A percentile compares a stretch with the other conserved stretches of the same genome.
Conservation (phyloP, 495 filamentous ascomycete species). For the Corynascus novoguineensis region DNA sequence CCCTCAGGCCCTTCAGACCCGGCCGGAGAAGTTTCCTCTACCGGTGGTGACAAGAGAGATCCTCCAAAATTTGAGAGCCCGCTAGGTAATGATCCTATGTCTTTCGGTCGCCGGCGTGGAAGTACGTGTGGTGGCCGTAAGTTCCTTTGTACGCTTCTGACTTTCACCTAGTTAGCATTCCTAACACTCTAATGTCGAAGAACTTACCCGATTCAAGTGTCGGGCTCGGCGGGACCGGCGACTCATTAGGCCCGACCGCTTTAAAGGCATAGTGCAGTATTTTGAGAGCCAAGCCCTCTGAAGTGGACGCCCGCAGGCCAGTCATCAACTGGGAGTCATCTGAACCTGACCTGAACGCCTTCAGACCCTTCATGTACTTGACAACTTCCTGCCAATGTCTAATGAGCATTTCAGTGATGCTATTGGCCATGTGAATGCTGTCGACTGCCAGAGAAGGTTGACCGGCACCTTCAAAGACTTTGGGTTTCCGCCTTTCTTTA, state of each 20-base stretch:
- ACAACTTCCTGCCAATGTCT: slow-evolving; percentile 55
- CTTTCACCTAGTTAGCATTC: slow-evolving; percentile 15
- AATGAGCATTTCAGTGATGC: slow-evolving; percentile 54
- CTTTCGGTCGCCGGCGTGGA: slow-evolving; percentile 24
- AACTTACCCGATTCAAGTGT: slow-evolving; percentile 25
- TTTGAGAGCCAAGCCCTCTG: slow-evolving; percentile 22
- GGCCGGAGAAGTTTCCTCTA: slow-evolving; percentile 24
- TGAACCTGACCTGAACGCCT: slow-evolving; percentile 21
- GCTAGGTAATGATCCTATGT: slow-evolving; percentile 14
- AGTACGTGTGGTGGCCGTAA: slow-evolving; percentile 17
- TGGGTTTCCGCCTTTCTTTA: slow-evolving; percentile 34
- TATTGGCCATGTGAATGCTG: slow-evolving; percentile 48
- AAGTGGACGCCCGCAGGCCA: slow-evolving; percentile 21
- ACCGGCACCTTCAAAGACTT: slow-evolving; percentile 12
- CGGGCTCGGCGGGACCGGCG: slow-evolving; percentile 28
- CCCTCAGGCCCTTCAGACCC: neutral
- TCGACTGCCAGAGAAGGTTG: slow-evolving; percentile 29
- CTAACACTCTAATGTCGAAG: neutral
- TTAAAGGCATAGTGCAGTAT: slow-evolving; percentile 12
- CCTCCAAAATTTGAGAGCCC: slow-evolving; percentile 1
- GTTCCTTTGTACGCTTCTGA: neutral
- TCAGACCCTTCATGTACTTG: slow-evolving; percentile 44
- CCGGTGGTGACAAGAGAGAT: slow-evolving; percentile 32
- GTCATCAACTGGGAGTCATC: neutral
- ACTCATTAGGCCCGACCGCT: slow-evolving; percentile 14